Percentiles rank a stretch among this genome's conserved stretches.
phyloP scores from a whole-genome alignment of 2,329 filamentous ascomycete species.

The Ascomycota sp. region DNA sequence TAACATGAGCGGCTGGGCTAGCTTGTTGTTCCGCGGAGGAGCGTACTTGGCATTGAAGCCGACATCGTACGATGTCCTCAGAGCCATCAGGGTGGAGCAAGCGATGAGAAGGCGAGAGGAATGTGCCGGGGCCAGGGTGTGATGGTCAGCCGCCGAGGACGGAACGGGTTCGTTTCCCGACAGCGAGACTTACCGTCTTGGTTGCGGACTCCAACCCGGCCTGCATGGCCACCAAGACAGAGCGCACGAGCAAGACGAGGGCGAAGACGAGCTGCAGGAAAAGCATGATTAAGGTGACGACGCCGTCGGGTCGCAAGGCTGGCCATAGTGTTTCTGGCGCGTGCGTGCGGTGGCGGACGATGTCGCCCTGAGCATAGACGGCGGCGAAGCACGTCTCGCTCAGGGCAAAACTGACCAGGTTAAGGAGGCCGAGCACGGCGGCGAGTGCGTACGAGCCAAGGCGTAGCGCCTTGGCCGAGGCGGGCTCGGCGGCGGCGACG shows the following conservation, averaged over 20 bases:
- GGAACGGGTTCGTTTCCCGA: no score
- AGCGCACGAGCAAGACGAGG: constrained; percentile 3
- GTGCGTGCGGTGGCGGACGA: background rate
- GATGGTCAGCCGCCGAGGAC: background rate
- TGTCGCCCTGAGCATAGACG: background rate
- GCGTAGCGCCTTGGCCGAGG: constrained; percentile 4
- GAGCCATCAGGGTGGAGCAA: constrained; percentile 7
- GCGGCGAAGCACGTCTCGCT: constrained; percentile 2
- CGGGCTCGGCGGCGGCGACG: constrained; percentile 1
- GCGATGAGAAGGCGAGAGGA: constrained; percentile 7
- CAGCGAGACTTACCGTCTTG: constrained; percentile 3
- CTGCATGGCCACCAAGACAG: constrained; percentile 6
- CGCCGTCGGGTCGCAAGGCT: background rate
- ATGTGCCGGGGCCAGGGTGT: constrained; percentile 2
- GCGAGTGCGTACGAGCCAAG: constrained; percentile 3
- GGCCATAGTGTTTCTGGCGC: background rate
- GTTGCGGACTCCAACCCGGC: constrained; percentile 3
- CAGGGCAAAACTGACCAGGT: constrained; percentile 5
- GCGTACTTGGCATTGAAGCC: constrained; percentile 3
- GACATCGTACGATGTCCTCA: constrained; percentile 7
- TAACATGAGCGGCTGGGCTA: background rate
- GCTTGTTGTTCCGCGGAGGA: constrained; percentile 1
- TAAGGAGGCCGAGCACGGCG: constrained; percentile 3
- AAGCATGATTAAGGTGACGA: constrained; percentile 2
- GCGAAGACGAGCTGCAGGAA: constrained; percentile 5